Conservation (phyloP, 345 rosid species). For the Zanthoxylum bungeanum region DNA sequence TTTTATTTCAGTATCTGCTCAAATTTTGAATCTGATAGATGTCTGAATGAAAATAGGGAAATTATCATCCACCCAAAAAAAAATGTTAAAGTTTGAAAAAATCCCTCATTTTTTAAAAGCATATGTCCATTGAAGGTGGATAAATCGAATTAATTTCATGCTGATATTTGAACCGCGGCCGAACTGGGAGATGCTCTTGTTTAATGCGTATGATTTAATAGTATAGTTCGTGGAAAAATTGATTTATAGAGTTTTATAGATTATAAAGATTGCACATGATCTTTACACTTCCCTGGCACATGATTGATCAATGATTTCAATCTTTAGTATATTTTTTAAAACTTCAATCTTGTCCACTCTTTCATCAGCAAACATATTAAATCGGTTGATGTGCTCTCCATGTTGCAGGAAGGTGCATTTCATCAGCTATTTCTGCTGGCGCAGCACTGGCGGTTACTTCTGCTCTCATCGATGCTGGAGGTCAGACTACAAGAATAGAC, state of each 20-base stretch:
- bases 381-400: neutral
- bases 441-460: conserved; percentile 85
- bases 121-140: neutral
- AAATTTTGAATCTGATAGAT: neutral
- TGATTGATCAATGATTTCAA: neutral
- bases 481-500: conserved; percentile 90
- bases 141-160: neutral
- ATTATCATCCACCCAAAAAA: neutral
- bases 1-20: neutral
- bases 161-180: neutral
- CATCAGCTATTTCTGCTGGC: conserved; percentile 87
- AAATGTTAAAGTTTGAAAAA: too few relatives aligned
- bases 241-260: neutral
- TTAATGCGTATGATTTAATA: neutral
- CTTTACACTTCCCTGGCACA: neutral
- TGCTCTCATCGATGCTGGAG: conserved; percentile 76
- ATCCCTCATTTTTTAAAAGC: neutral
- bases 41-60: neutral
- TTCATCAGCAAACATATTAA: neutral
- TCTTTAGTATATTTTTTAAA: neutral
- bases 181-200: neutral
- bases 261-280: neutral
- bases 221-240: neutral
- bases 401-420: conserved; percentile 71
- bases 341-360: neutral